These are phyloP conservation scores for Pseudogymnoascus sp. DNA, from an alignment of 2,329 filamentous ascomycete species.

Conservation along the genomic window DNA sequence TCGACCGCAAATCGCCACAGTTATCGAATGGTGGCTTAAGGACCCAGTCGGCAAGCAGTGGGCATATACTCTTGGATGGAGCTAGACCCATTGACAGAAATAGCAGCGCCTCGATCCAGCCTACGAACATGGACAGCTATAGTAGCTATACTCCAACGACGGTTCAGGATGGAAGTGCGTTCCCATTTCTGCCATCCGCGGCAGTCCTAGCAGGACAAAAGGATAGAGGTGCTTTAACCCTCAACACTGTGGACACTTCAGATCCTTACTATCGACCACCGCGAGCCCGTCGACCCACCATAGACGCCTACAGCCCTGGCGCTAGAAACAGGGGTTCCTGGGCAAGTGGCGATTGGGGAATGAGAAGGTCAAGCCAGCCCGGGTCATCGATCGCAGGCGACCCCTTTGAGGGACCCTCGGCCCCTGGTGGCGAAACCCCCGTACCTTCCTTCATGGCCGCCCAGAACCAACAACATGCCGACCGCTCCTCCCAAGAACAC, in stretches of 20 bases:
- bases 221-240: slow-evolving; percentile 34
- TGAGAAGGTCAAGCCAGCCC: slow-evolving; percentile 29
- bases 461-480: slow-evolving; percentile 21
- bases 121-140: slow-evolving; percentile 36
- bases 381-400: slow-evolving; percentile 32
- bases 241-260: slow-evolving; percentile 42
- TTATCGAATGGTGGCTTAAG: slow-evolving; percentile 40
- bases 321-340: slow-evolving; percentile 36
- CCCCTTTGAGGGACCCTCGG: slow-evolving; percentile 30
- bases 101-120: slow-evolving; percentile 51
- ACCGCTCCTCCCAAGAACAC: slow-evolving; percentile 20
- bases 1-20: slow-evolving; percentile 54
- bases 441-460: slow-evolving; percentile 44
- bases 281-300: slow-evolving; percentile 56
- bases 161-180: slow-evolving; percentile 58
- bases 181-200: slow-evolving; percentile 56
- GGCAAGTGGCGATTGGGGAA: slow-evolving; percentile 38
- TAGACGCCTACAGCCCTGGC: slow-evolving; percentile 37
- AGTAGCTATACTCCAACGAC: slow-evolving; percentile 67
- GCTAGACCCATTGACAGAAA: slow-evolving; percentile 27
- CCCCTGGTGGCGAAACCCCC: slow-evolving; percentile 39
- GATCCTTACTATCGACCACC: slow-evolving; percentile 90
- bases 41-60: slow-evolving; percentile 53
- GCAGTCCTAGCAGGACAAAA: slow-evolving; percentile 20
- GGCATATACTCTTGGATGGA: slow-evolving; percentile 28